Evolutionary conservation across 495 filamentous ascomycete species (phyloP), one percentile per base, ranked within the genome.

Genomic region (Neurospora sp.): DNA sequence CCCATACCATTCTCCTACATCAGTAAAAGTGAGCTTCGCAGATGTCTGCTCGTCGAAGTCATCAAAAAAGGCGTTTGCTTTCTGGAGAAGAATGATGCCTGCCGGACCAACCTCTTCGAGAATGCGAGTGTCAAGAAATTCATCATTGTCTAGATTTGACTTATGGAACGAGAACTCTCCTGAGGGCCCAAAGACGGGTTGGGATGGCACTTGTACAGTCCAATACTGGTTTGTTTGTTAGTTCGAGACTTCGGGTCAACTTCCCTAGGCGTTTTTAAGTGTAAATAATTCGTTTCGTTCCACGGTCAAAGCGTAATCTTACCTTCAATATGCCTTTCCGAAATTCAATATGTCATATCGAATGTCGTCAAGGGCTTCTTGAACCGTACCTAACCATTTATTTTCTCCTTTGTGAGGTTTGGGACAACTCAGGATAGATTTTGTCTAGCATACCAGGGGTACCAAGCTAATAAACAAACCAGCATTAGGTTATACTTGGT

Each of bases 121-220:
- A 20, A 59, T 1, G 48, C 48, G 48, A 1, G 4, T 0, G 48
- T 59, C 10, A 59, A 59, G 20, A 20, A 59, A 14, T 27, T 59
- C 20, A n/a, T 59, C 0, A 27, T 59, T 27, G 48, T 59, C 0
- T 27, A 59, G 1, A 2, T 20, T 46, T 20, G 8, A 11, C 44
- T 11, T 9, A n/a, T 8, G 0, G 16, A n/a, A 9, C 18, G 18
- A 2, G 8, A 44, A 1, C 0, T 18, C 18, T n/a, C 0, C 7
- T 3, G 18, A n/a, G 41, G 41, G 7, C 41, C 41, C 7, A n/a
- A 44, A n/a, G 3, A 44, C 2, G 41, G 41, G 18, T n/a, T n/a
- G 41, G 41, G 16, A 44, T 44, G 7, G 41, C 16, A 44, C 7
- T 5, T 42, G 14, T 42, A 42, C 14, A 42, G 40, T 42, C 40